These are phyloP conservation scores for Saturnispora galanensis DNA, from an alignment of 805 yeast genomes.

Conservation along the genomic window DNA sequence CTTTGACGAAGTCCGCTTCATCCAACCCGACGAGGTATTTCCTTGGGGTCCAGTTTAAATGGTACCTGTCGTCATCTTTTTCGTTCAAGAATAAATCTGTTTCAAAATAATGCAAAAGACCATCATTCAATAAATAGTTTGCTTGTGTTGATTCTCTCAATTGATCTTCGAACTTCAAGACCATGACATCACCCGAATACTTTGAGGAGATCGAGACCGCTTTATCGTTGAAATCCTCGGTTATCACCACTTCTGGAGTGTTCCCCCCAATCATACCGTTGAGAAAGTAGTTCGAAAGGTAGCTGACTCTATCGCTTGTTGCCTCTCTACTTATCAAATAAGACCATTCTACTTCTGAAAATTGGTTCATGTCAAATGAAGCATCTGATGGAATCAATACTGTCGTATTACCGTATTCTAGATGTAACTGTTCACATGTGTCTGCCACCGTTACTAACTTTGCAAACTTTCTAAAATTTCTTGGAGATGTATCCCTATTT, in stretches of 20 bases:
- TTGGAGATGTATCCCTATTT: constrained; percentile 12
- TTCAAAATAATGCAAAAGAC: constrained; percentile 41
- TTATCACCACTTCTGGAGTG: constrained; percentile 9
- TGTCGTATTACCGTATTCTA: constrained; percentile 28
- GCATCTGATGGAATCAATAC: constrained; percentile 40
- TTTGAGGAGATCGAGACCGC: constrained; percentile 16
- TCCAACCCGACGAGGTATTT: constrained; percentile 51
- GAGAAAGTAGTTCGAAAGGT: constrained; percentile 29
- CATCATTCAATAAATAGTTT: constrained; percentile 37
- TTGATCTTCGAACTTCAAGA: constrained; percentile 22
- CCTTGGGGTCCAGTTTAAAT: constrained; percentile 37
- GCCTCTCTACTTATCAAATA: constrained; percentile 32
- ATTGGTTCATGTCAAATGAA: constrained; percentile 13
- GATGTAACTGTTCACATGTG: constrained; percentile 17
- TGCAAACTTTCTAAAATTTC: constrained; percentile 15
- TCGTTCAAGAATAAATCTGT: constrained; percentile 17
- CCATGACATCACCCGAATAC: constrained; percentile 27
- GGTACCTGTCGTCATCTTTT: constrained; percentile 11
- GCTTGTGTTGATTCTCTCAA: constrained; percentile 26
- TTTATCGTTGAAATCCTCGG: constrained; percentile 22
- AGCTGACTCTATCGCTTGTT: constrained; percentile 17
- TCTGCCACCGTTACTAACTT: constrained; percentile 13
- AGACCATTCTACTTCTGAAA: constrained; percentile 35
- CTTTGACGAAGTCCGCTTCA: constrained; percentile 58
- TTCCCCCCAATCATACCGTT: constrained; percentile 39